Evolutionary conservation across 495 filamentous ascomycete species (phyloP), one percentile per base, ranked within the genome.

Genomic region (Daldinia childiae): DNA sequence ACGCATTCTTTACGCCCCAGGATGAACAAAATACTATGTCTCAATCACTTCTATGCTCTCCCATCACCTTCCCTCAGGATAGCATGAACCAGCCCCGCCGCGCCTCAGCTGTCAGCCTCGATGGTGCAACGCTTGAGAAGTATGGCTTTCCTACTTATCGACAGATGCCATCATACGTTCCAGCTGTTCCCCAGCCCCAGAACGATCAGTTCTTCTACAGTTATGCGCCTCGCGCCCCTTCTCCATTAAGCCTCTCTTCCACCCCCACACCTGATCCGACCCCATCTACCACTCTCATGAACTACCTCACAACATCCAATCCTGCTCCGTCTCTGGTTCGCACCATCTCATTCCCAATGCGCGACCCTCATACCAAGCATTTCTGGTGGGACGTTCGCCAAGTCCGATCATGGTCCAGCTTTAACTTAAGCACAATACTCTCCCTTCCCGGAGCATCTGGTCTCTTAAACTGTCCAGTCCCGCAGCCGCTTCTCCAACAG

Each of bases 361-460:
- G 87, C 27, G 88, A 93, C 41, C 90, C 90, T 48, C 78, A 90
- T 72, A 88, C 91, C 75, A 90, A 90, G 74, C 91, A 96, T 76
- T 95, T 93, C 76, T 98, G 94, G 94, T 98, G 92, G 92, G 94
- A 98, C 69, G 87, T 97, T 61, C 91, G 94, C 56, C 94, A 96
- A 73, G 83, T 97, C 68, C 89, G 91, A 54, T 85, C 88, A 68
- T 98, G 94, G 94, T 85, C 84, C 48, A 85, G 87, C 65, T 97
- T 97, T 85, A 91, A 86, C 58, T 80, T 93, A 26, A 75, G 80
- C 51, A 90, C 90, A 58, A 92, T 98, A 79, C 84, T 88, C 69
- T 83, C 88, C n/a, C 86, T 97, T 55, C 89, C 88, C 1, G 87
- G 87, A 14, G 91, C 96, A 51, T 85, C 88, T 21, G 83, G 85